Percentiles rank a stretch among this genome's conserved stretches.
These are phyloP conservation scores for Ogataea saltuana DNA, from an alignment of 805 yeast species.

Conservation along the genomic window DNA sequence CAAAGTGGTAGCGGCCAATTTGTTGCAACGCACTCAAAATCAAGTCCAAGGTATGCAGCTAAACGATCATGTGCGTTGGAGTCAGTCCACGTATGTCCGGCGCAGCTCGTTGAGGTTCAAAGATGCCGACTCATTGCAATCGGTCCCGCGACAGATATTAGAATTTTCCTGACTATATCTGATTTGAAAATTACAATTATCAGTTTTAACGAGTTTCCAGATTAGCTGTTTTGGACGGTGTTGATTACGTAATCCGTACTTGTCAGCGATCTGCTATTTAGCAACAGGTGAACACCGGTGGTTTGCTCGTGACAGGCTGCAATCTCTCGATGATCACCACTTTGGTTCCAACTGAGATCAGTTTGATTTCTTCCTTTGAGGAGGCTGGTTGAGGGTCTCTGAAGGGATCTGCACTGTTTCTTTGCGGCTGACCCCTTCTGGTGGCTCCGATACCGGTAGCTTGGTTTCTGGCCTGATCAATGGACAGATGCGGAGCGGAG, in stretches of 20 bases:
- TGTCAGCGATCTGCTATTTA: too few relatives aligned
- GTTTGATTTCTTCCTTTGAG: constrained; percentile 8
- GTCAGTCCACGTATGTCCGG: too few relatives aligned
- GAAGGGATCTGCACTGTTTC: neutral
- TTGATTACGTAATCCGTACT: constrained; percentile 5
- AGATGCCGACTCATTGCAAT: too few relatives aligned
- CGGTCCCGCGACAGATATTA: too few relatives aligned
- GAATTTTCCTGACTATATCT: constrained; percentile 2
- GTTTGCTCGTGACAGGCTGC: constrained; percentile 52
- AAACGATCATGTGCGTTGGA: too few relatives aligned
- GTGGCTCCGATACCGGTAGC: neutral
- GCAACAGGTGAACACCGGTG: constrained; percentile 75
- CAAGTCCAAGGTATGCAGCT: too few relatives aligned
- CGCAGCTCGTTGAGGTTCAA: too few relatives aligned
- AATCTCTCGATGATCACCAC: constrained; percentile 61
- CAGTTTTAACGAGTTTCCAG: neutral
- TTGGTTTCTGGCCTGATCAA: neutral
- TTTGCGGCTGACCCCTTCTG: too few relatives aligned
- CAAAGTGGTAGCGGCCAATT: too few relatives aligned
- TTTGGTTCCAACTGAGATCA: constrained; percentile 35
- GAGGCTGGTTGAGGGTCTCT: neutral
- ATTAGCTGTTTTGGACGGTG: too few relatives aligned
- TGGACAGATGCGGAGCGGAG: neutral
- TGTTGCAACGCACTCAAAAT: too few relatives aligned
- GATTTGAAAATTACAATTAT: neutral